phyloP scores from a whole-genome alignment of 139 green algal genomes.

The Chlamydomonas asymmetrica region DNA sequence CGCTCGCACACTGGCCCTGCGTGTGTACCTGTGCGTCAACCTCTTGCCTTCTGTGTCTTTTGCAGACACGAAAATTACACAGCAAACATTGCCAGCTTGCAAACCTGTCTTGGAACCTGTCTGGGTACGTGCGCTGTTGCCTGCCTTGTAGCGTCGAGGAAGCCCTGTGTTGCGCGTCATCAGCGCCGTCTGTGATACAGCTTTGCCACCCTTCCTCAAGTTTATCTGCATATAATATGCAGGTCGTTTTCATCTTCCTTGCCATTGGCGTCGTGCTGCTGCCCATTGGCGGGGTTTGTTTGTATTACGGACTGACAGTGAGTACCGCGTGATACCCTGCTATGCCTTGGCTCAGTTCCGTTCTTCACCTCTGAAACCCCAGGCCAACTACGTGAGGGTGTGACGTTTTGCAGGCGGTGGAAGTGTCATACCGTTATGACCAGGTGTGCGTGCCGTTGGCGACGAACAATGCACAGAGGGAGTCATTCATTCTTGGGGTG shows the following conservation, averaged over 20 bases:
- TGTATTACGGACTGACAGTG: constrained; percentile 57
- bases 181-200: background rate
- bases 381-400: background rate
- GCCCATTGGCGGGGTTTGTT: constrained; percentile 66
- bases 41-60: background rate
- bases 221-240: background rate
- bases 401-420: background rate
- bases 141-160: background rate
- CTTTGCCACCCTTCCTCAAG: background rate
- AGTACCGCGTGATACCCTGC: background rate
- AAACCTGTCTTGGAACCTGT: constrained; percentile 78
- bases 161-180: background rate
- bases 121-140: constrained; percentile 46
- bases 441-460: constrained; percentile 8
- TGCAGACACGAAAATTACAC: constrained; percentile 71
- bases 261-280: constrained; percentile 69
- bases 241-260: constrained; percentile 73
- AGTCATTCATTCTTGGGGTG: constrained; percentile 3
- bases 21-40: no score
- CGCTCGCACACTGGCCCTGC: no score
- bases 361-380: background rate
- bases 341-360: background rate
- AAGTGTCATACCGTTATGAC: constrained; percentile 15
- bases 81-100: constrained; percentile 81
- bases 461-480: background rate